A percentile compares a stretch with the other conserved stretches of the same genome.
phyloP scores from a whole-genome alignment of 805 yeast genomes.

The Starmerella asiatica region DNA sequence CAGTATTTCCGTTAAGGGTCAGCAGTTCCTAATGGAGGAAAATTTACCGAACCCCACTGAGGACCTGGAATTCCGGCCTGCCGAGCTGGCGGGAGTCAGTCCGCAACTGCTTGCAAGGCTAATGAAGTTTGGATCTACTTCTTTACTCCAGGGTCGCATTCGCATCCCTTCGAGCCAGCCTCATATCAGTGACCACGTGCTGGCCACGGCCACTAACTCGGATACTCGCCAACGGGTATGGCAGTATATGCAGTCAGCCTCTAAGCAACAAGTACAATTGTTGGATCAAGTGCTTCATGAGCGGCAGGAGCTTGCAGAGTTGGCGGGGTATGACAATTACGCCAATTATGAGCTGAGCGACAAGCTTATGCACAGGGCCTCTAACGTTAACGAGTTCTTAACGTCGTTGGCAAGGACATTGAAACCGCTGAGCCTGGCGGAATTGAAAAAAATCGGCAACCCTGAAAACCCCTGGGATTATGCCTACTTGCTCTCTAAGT shows the following conservation, averaged over 20 bases:
- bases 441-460: constrained; percentile 36
- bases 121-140: constrained; percentile 22
- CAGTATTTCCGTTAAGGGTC: constrained; percentile 67
- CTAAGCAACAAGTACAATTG: constrained; percentile 45
- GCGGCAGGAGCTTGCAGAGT: constrained; percentile 55
- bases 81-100: constrained; percentile 26
- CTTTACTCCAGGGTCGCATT: constrained; percentile 1
- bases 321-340: constrained; percentile 57
- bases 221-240: constrained; percentile 54
- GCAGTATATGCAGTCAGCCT: constrained; percentile 57
- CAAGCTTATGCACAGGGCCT: constrained; percentile 78
- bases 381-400: constrained; percentile 59
- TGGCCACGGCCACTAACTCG: constrained; percentile 45
- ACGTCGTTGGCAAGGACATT: constrained; percentile 41
- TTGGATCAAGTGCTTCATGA: constrained; percentile 48
- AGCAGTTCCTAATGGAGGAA: constrained; percentile 47
- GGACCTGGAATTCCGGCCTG: constrained; percentile 10
- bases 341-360: constrained; percentile 73
- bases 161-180: constrained; percentile 9
- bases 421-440: constrained; percentile 43
- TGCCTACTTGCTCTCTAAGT: constrained; percentile 42
- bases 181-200: constrained; percentile 47
- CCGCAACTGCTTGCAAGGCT: constrained; percentile 23
- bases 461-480: constrained; percentile 69
- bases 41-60: constrained; percentile 17